Evolutionary conservation across 257 asterid genomes (phyloP).

Genomic region (Schizonepeta tenuifolia): DNA sequence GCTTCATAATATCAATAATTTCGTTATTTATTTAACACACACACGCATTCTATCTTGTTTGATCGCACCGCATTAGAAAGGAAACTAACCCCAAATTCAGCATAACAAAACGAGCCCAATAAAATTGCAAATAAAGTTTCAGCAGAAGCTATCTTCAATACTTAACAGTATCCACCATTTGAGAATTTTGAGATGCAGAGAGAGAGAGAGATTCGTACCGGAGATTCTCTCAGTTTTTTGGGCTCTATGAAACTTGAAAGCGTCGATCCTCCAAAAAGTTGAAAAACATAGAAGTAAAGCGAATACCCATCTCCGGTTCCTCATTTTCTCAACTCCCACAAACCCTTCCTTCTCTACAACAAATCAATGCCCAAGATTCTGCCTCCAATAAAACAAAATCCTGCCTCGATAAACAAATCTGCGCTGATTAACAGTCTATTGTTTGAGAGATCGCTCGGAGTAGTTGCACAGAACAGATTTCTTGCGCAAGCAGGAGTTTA

Average conservation of each 20-base stretch:
- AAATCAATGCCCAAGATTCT: slow-evolving; percentile 17
- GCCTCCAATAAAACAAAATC: slow-evolving; percentile 6
- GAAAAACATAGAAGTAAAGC: slow-evolving; percentile 29
- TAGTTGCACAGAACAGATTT: neutral
- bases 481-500: neutral
- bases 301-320: slow-evolving; percentile 32
- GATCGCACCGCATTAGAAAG: neutral
- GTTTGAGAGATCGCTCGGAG: slow-evolving; percentile 26
- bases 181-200: slow-evolving; percentile 16
- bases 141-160: neutral
- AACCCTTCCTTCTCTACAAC: slow-evolving; percentile 16
- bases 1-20: neutral
- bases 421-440: neutral
- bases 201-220: slow-evolving; percentile 33
- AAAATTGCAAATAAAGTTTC: neutral
- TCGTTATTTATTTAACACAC: neutral
- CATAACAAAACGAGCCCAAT: slow-evolving; percentile 2
- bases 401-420: neutral
- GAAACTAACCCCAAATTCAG: neutral
- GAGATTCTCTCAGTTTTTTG: slow-evolving; percentile 52
- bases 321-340: slow-evolving; percentile 33
- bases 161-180: neutral
- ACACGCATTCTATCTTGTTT: neutral
- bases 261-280: slow-evolving; percentile 36
- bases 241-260: slow-evolving; percentile 43